These are phyloP conservation scores for Marasmius sp. DNA, from an alignment of 1,284 basidiomycete species.

Conservation along the genomic window DNA sequence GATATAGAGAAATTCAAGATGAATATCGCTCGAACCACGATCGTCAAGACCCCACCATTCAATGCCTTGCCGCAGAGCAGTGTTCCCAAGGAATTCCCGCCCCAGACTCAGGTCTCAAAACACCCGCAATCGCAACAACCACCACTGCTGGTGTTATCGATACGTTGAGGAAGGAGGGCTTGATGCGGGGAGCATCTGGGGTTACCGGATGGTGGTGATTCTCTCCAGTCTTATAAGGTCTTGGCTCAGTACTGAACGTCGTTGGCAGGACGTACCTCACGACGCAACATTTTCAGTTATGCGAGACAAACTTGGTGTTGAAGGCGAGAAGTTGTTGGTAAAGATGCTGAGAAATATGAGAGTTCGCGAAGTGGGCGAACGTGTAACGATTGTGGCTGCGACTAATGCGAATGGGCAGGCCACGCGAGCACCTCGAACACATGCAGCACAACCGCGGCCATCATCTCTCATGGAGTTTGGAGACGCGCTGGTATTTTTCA, in stretches of 20 bases:
- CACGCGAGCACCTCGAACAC: conserved; percentile 33
- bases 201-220: conserved; percentile 41
- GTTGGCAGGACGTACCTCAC: conserved; percentile 46
- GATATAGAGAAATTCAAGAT: no score
- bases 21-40: no score
- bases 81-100: conserved; percentile 87
- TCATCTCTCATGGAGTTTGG: conserved; percentile 64
- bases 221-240: background rate
- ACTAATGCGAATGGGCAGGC: conserved; percentile 34
- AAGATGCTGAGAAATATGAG: conserved; percentile 67
- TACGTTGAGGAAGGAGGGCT: conserved; percentile 61
- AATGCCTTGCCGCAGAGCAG: conserved; percentile 89
- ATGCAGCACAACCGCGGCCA: conserved; percentile 37
- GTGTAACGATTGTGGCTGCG: background rate
- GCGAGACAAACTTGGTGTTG: conserved; percentile 59
- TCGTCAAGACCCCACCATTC: no score
- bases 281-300: conserved; percentile 54
- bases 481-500: conserved; percentile 57
- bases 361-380: conserved; percentile 44
- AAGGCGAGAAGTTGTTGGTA: conserved; percentile 75
- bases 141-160: conserved; percentile 75
- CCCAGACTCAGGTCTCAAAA: conserved; percentile 92
- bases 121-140: conserved; percentile 59
- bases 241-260: background rate
- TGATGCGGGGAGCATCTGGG: conserved; percentile 65